A percentile compares a stretch with the other conserved stretches of the same genome.
Evolutionary conservation across 192 early-diverging fungal genomes (phyloP).

Genomic region (Coemansia javaensis): DNA sequence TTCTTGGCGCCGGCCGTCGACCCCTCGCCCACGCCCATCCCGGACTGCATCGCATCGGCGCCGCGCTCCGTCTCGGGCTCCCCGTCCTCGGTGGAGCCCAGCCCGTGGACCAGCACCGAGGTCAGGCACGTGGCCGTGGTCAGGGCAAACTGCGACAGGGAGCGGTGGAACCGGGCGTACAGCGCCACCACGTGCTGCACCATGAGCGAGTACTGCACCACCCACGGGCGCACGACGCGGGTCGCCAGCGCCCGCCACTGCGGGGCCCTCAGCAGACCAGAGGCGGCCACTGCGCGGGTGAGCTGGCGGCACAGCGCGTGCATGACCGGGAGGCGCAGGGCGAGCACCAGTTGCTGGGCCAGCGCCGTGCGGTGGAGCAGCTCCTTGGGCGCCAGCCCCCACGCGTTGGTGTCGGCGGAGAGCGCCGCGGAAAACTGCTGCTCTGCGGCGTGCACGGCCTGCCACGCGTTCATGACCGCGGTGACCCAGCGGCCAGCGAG

Average conservation of each 20-base stretch:
- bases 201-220: slow-evolving; percentile 38
- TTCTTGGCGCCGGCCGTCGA: slow-evolving; percentile 82
- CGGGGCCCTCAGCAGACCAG: neutral
- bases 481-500: slow-evolving; percentile 32
- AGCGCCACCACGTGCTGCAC: slow-evolving; percentile 55
- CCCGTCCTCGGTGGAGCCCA: slow-evolving; percentile 79
- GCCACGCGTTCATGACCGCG: slow-evolving; percentile 42
- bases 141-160: slow-evolving; percentile 63
- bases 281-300: neutral
- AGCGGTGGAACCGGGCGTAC: slow-evolving; percentile 60
- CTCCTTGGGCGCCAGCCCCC: slow-evolving; percentile 38
- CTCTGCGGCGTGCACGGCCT: slow-evolving; percentile 30
- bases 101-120: slow-evolving; percentile 74
- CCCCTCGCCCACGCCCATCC: slow-evolving; percentile 91
- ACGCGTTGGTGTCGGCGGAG: slow-evolving; percentile 11
- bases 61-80: slow-evolving; percentile 59
- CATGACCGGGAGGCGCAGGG: slow-evolving; percentile 30
- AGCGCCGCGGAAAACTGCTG: slow-evolving; percentile 1
- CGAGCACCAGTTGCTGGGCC: slow-evolving; percentile 15
- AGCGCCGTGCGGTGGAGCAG: slow-evolving; percentile 25
- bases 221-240: slow-evolving; percentile 27
- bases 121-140: slow-evolving; percentile 20
- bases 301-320: slow-evolving; percentile 12
- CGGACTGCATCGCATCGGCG: slow-evolving; percentile 49
- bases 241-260: neutral